phyloP scores from a whole-genome alignment of 2,329 filamentous ascomycete genomes.

The Aspergillus spinulosporus region DNA sequence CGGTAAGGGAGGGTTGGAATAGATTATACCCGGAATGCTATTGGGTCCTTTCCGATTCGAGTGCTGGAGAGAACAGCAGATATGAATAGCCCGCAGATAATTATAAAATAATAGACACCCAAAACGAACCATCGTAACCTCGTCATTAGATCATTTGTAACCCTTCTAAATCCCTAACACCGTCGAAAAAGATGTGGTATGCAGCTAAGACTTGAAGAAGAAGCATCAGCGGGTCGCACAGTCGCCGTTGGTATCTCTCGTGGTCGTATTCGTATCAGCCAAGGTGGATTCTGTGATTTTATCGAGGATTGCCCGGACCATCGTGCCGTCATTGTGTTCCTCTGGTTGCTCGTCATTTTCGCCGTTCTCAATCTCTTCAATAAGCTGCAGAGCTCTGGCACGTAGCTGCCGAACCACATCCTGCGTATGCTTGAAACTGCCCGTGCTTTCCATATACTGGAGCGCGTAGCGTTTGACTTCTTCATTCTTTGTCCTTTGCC shows the following conservation, averaged over 20 bases:
- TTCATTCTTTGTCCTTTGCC: conserved; percentile 81
- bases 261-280: conserved; percentile 21
- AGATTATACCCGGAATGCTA: conserved; percentile 22
- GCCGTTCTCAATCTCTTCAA: conserved; percentile 62
- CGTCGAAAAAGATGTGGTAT: not conserved
- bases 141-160: conserved; percentile 7
- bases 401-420: conserved; percentile 65
- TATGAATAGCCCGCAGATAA: not conserved
- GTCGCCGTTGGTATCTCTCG: not conserved
- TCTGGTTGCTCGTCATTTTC: conserved; percentile 27
- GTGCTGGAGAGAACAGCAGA: not conserved
- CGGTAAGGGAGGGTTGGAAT: not conserved
- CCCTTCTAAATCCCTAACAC: conserved; percentile 1
- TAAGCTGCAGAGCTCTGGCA: conserved; percentile 62
- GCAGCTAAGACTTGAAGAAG: not conserved
- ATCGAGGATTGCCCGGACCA: conserved; percentile 67
- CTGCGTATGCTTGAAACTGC: conserved; percentile 83
- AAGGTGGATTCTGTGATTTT: conserved; percentile 56
- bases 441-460: conserved; percentile 83
- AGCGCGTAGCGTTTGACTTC: conserved; percentile 92
- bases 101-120: not conserved
- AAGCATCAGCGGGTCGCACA: conserved; percentile 1
- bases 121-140: not conserved
- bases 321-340: conserved; percentile 56
- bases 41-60: not conserved